A percentile compares a stretch with the other conserved stretches of the same genome.
phyloP scores from a whole-genome alignment of 805 yeast genomes.

The Pichia kluyveri region DNA sequence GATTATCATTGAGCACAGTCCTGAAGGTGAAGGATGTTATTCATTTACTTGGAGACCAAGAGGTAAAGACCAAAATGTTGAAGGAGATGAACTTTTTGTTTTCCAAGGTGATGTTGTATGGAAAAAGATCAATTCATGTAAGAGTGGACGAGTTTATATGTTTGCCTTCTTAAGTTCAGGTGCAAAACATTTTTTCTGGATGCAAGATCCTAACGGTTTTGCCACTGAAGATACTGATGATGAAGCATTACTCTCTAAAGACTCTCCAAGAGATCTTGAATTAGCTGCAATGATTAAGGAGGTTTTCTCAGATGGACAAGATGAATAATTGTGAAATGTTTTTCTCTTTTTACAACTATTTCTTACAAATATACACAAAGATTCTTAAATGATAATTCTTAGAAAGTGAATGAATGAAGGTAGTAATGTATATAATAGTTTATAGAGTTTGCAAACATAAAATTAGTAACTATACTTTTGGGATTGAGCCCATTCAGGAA shows the following conservation, averaged over 20 bases:
- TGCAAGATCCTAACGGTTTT: slow-evolving; percentile 48
- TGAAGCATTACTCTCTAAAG: slow-evolving; percentile 43
- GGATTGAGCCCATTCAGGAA: too few relatives aligned
- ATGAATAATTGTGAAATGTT: not conserved
- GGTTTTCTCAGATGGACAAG: slow-evolving; percentile 29
- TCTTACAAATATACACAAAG: too few relatives aligned
- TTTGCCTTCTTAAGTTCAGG: slow-evolving; percentile 29
- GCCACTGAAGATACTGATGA: slow-evolving; percentile 45
- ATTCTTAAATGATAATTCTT: too few relatives aligned
- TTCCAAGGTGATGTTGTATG: slow-evolving; percentile 84
- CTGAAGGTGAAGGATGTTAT: slow-evolving; percentile 64
- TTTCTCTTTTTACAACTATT: too few relatives aligned
- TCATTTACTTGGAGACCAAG: slow-evolving; percentile 70
- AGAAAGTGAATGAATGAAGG: too few relatives aligned
- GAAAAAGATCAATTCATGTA: slow-evolving; percentile 59
- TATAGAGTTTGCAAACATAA: too few relatives aligned
- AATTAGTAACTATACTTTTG: too few relatives aligned
- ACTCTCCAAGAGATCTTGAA: slow-evolving; percentile 39
- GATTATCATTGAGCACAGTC: slow-evolving; percentile 49
- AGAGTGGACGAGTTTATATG: slow-evolving; percentile 61
- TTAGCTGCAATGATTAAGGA: slow-evolving; percentile 40
- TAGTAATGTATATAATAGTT: too few relatives aligned
- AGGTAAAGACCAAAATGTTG: not conserved
- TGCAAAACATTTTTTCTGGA: slow-evolving; percentile 52
- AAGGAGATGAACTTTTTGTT: slow-evolving; percentile 50